Base-by-base conservation (phyloP, 495 filamentous ascomycete genomes). In the Monascus purpureus region DNA sequence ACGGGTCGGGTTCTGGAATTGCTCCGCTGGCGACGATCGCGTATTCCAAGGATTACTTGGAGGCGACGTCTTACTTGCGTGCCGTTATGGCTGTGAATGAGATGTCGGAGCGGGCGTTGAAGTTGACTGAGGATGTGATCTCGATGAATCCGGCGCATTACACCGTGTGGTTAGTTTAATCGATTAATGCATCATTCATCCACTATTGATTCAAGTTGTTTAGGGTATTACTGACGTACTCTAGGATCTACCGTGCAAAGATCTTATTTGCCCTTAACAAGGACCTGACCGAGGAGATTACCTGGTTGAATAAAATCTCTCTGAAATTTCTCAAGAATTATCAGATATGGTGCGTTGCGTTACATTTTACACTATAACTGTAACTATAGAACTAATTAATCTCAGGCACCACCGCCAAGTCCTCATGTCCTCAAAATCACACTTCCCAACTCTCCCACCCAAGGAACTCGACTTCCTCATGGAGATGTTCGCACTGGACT, bases 121-220 rank as follows among this genome's bases (percentile, higher is more conserved):
- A 63, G n/a, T 72, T 97, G 28, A 96, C 90, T 2, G 75, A 82
- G 40, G 72, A 87, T 48, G 75, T 96, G 36, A 96, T 96, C 48
- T 55, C 61, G 12, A 72, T 94, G 70, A 97, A 97, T 54, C 83
- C 90, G 5, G 84, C 88, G 7, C 92, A 96, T 53, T 97, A 97
- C 59, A 97, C 92, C 4, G 84, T 96, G 34, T 97, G 90, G 90
- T 77, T 52, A 40, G 53, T 48, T 4, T 18, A 7, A 25, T 25
- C 22, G 22, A n/a, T 25, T n/a, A 11, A 22, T 23, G 13, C n/a
- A 8, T 11, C 25, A 26, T 18, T 30, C 8, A 32, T 17, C 13
- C 12, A 11, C 13, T n/a, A 5, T 13, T 8, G 18, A 8, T n/a
- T 25, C 11, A 8, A 15, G 13, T 28, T 12, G 23, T 20, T 14